Conservation (phyloP, 2,329 filamentous ascomycete species). For the Lomentospora prolificans region DNA sequence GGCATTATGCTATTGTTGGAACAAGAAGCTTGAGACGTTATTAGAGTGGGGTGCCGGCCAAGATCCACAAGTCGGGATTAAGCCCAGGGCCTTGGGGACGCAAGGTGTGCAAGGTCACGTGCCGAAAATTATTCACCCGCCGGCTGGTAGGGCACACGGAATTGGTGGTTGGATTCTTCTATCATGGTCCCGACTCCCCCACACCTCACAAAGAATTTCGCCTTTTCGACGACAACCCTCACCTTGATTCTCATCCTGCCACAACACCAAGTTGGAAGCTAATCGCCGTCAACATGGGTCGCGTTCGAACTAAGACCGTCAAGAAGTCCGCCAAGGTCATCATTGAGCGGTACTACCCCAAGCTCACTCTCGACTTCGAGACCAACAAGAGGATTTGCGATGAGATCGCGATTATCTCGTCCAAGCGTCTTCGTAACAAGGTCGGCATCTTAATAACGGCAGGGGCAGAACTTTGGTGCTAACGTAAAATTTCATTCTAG, state of each 20-base stretch:
- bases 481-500: slow-evolving; percentile 29
- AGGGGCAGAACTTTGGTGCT: neutral
- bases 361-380: slow-evolving; percentile 98
- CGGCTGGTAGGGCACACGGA: slow-evolving; percentile 6
- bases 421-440: slow-evolving; percentile 99
- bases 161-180: neutral
- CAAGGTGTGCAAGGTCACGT: too few relatives aligned
- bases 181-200: neutral
- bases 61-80: too few relatives aligned
- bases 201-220: slow-evolving; percentile 4
- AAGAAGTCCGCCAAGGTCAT: slow-evolving; percentile 94
- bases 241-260: neutral
- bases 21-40: too few relatives aligned
- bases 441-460: slow-evolving; percentile 34
- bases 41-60: too few relatives aligned
- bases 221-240: neutral
- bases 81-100: too few relatives aligned
- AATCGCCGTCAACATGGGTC: slow-evolving; percentile 56
- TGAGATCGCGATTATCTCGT: slow-evolving; percentile 99
- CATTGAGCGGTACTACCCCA: slow-evolving; percentile 97
- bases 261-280: slow-evolving; percentile 12
- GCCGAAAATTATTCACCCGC: too few relatives aligned
- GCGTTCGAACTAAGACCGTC: slow-evolving; percentile 61
- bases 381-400: slow-evolving; percentile 99
- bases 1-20: too few relatives aligned